A percentile compares a stretch with the other conserved stretches of the same genome.
Conservation (phyloP, 352 stramenopile genomes). For the Elongisporangium anandrum region DNA sequence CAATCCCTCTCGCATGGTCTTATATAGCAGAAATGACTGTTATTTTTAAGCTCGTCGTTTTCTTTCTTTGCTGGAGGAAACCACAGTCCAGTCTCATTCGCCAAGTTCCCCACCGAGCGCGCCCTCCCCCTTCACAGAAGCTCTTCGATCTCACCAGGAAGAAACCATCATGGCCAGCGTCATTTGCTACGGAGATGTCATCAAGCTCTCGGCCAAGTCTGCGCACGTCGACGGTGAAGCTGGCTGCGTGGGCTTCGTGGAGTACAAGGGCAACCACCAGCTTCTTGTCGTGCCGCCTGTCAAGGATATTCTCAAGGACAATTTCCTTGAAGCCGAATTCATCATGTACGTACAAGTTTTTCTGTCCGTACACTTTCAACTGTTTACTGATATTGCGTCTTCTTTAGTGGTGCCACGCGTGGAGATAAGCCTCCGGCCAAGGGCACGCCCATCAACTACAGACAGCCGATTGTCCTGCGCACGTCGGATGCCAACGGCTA, state of each 20-base stretch:
- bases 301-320: slow-evolving; percentile 32
- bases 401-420: slow-evolving; percentile 28
- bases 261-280: slow-evolving; percentile 39
- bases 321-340: slow-evolving; percentile 58
- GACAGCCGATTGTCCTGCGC: slow-evolving; percentile 63
- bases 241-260: slow-evolving; percentile 38
- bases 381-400: background rate
- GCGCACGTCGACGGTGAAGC: slow-evolving; percentile 17
- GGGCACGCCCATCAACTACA: slow-evolving; percentile 54
- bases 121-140: slow-evolving; percentile 1
- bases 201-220: slow-evolving; percentile 40
- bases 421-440: slow-evolving; percentile 41
- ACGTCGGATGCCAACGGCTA: slow-evolving; percentile 60
- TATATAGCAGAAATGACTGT: background rate
- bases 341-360: slow-evolving; percentile 41
- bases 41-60: background rate
- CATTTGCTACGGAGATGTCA: slow-evolving; percentile 52
- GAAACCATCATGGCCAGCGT: slow-evolving; percentile 11
- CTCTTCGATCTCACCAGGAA: slow-evolving; percentile 2
- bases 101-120: slow-evolving; percentile 16
- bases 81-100: slow-evolving; percentile 11
- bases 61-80: background rate
- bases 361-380: background rate
- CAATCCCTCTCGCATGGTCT: background rate
- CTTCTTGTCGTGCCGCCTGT: slow-evolving; percentile 52